These are phyloP conservation scores for Fusarium floridanum DNA, from an alignment of 2,329 filamentous ascomycete species.

Conservation along the genomic window DNA sequence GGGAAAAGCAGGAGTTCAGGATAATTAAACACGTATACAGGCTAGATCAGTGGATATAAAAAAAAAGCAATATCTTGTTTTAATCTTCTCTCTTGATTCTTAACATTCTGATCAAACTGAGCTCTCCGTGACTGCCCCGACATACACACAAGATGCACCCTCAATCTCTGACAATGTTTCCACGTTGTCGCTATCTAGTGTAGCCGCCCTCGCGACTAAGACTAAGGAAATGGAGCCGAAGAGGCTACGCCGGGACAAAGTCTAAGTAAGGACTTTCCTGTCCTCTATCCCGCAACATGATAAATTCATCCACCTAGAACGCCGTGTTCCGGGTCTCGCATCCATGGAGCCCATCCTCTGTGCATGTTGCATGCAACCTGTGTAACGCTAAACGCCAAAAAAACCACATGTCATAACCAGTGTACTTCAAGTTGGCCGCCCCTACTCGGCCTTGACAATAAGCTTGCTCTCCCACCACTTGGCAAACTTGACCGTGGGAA, in stretches of 20 bases:
- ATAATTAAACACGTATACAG: background rate
- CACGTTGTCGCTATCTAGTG: conserved; percentile 4
- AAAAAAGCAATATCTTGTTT: background rate
- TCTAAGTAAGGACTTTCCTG: background rate
- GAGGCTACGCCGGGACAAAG: conserved; percentile 3
- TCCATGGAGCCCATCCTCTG: conserved; percentile 3
- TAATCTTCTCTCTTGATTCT: background rate
- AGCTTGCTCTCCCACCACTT: conserved; percentile 66
- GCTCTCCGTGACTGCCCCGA: background rate
- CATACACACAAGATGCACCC: background rate
- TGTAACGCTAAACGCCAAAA: conserved; percentile 17
- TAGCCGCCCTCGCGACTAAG: conserved; percentile 1
- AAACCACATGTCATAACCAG: conserved; percentile 19
- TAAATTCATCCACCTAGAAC: conserved; percentile 35
- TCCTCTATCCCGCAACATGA: conserved; percentile 15
- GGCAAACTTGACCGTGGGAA: conserved; percentile 67
- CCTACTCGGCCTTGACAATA: conserved; percentile 48
- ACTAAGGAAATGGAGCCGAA: conserved; percentile 5
- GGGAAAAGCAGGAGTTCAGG: conserved; percentile 4
- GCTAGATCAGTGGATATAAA: background rate
- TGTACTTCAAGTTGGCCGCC: background rate
- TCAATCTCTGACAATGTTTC: conserved; percentile 1
- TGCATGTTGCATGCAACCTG: conserved; percentile 1
- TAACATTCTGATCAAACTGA: background rate
- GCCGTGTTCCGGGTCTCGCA: conserved; percentile 15